A percentile compares a stretch with the other conserved stretches of the same genome.
These are phyloP conservation scores for Saccharomycopsis capsularis DNA, from an alignment of 805 yeast species.

Conservation along the genomic window DNA sequence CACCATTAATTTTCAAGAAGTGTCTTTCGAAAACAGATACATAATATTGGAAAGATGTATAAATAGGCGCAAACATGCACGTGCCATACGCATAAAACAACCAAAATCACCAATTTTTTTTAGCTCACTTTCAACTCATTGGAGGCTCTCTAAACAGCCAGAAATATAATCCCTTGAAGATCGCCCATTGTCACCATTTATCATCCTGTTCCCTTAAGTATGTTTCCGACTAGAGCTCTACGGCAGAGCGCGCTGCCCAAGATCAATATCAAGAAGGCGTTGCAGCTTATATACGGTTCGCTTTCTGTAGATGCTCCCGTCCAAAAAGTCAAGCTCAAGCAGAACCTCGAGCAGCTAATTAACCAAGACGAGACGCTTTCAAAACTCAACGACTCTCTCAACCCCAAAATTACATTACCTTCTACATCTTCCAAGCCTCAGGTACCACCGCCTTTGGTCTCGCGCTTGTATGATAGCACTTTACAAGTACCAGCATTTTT, in stretches of 20 bases:
- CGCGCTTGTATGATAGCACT: background rate
- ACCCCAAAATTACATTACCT: background rate
- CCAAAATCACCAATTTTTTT: too few species aligned
- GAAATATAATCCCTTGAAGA: too few species aligned
- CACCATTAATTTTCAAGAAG: too few species aligned
- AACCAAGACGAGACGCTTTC: background rate
- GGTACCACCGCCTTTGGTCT: background rate
- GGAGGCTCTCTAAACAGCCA: too few species aligned
- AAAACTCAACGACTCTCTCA: background rate
- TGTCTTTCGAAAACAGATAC: too few species aligned
- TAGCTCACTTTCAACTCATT: too few species aligned
- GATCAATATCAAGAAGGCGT: background rate
- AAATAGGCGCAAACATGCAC: too few species aligned
- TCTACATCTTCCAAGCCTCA: background rate
- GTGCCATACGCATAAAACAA: too few species aligned
- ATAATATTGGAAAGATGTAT: too few species aligned
- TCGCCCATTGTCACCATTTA: too few species aligned
- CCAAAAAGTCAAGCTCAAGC: background rate
- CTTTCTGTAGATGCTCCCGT: background rate
- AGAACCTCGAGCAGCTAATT: background rate
- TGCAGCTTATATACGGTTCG: background rate
- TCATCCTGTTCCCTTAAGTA: too few species aligned
- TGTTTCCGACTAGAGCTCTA: background rate
- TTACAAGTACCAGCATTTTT: background rate
- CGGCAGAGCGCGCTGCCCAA: background rate